These are phyloP conservation scores for Trametes hirsuta DNA, from an alignment of 1,284 basidiomycete species.

Conservation along the genomic window DNA sequence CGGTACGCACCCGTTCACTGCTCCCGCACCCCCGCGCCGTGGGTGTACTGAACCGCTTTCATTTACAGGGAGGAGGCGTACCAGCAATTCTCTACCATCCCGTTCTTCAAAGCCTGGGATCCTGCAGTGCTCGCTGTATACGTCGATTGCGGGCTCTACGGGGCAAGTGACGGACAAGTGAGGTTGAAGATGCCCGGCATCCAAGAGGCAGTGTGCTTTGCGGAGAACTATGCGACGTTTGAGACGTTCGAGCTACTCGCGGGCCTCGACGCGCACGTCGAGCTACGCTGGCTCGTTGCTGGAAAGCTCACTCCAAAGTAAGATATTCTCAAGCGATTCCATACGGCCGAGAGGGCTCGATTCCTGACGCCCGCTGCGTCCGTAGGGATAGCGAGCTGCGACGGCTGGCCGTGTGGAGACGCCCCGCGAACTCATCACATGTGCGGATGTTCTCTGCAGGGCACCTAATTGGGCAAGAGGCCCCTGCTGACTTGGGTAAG, in stretches of 20 bases:
- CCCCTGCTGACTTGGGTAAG: slow-evolving; percentile 30
- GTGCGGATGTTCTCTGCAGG: slow-evolving; percentile 54
- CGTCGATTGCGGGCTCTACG: slow-evolving; percentile 64
- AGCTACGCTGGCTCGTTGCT: slow-evolving; percentile 61
- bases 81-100: slow-evolving; percentile 50
- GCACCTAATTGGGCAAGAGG: slow-evolving; percentile 50
- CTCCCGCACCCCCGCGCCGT: not conserved
- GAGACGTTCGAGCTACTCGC: slow-evolving; percentile 52
- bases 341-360: not conserved
- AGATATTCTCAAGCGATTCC: slow-evolving; percentile 10
- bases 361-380: not conserved
- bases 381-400: slow-evolving; percentile 42
- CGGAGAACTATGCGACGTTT: slow-evolving; percentile 41
- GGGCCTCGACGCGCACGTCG: slow-evolving; percentile 50
- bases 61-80: slow-evolving; percentile 62
- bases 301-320: slow-evolving; percentile 21
- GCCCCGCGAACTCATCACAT: slow-evolving; percentile 62
- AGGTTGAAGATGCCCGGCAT: slow-evolving; percentile 65
- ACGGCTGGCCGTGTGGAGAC: slow-evolving; percentile 57
- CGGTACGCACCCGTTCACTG: slow-evolving; percentile 41
- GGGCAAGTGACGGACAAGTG: slow-evolving; percentile 41
- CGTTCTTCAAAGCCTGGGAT: slow-evolving; percentile 81
- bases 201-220: slow-evolving; percentile 61
- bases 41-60: not conserved
- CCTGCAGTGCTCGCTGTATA: slow-evolving; percentile 68